A percentile compares a stretch with the other conserved stretches of the same genome.
Conservation (phyloP, 768 basidiomycete genomes). For the Russula virescens region DNA sequence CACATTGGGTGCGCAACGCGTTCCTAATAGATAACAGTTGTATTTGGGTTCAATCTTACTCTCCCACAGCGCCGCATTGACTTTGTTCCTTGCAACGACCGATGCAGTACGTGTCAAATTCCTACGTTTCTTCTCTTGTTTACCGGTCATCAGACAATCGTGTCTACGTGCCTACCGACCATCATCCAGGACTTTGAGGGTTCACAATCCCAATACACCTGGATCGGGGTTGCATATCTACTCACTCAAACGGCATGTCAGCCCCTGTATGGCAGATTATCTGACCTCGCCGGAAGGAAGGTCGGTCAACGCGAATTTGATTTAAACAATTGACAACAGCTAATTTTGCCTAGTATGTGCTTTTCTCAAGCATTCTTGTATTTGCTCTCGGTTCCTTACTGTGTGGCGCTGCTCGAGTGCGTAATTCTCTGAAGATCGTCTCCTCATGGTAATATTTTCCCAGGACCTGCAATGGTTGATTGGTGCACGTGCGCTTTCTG, state of each 20-base stretch:
- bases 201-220: constrained; percentile 69
- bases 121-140: constrained; percentile 11
- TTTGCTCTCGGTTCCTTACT: constrained; percentile 77
- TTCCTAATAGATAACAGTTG: constrained; percentile 5
- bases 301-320: constrained; percentile 36
- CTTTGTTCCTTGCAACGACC: constrained; percentile 81
- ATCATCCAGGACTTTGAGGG: constrained; percentile 66
- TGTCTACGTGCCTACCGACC: constrained; percentile 79
- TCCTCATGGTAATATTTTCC: constrained; percentile 18
- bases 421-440: constrained; percentile 15
- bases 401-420: constrained; percentile 69
- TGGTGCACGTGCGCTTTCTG: constrained; percentile 57
- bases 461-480: constrained; percentile 62
- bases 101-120: constrained; percentile 55
- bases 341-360: constrained; percentile 44
- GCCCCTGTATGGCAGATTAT: constrained; percentile 74
- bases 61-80: constrained; percentile 58
- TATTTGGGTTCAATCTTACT: constrained; percentile 7
- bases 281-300: constrained; percentile 76
- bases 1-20: constrained; percentile 23
- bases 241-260: constrained; percentile 83
- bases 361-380: constrained; percentile 67
- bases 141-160: constrained; percentile 46
- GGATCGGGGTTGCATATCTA: constrained; percentile 83
- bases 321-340: constrained; percentile 6